Evolutionary conservation across 805 yeast genomes (phyloP), one percentile per base, ranked within the genome.

Genomic region (Pichia eremophila): DNA sequence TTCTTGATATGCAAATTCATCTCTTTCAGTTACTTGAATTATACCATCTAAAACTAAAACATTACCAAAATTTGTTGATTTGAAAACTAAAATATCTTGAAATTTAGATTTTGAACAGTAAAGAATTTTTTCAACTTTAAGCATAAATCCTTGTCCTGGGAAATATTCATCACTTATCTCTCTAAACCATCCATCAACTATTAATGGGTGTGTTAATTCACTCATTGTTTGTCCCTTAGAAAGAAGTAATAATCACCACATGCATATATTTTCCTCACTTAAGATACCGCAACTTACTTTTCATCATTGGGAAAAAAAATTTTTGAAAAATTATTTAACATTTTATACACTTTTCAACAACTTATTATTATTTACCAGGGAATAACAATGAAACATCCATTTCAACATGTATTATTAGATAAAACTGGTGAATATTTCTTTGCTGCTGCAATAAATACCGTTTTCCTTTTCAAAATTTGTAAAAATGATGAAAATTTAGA

Each of bases 1-100:
- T 63, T 89, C 97, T 67, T 89, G 97, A 65, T 89, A 89, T 12
- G 95, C 88, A 65, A 86, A 89, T 64, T 89, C 97, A 65, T 90
- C 97, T 49, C 88, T 72, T 63, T 90, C 97, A 0, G 95, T 84
- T 52, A 89, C 89, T 68, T 89, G 97, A 47, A 89, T 78, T 31
- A 86, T 86, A 8, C 96, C 96, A 63, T 90, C 95, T 38, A 89
- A 72, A 0, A 87, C 96, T 41, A 89, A 71, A 9, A 90, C 96
- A 60, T 88, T 89, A 28, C 96, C 97, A 59, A 81, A 89, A 43
- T 75, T 72, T 14, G 80, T 68, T 44, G 90, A 81, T 59, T 82
- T 74, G 64, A 89, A 90, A 18, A 89, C 83, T 43, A 88, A 70
- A 36, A 84, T 83, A 60, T 88, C 95, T 67, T 89, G 96, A 67